These are phyloP conservation scores for Syzygium aqueum DNA, from an alignment of 345 rosid species.

Conservation along the genomic window DNA sequence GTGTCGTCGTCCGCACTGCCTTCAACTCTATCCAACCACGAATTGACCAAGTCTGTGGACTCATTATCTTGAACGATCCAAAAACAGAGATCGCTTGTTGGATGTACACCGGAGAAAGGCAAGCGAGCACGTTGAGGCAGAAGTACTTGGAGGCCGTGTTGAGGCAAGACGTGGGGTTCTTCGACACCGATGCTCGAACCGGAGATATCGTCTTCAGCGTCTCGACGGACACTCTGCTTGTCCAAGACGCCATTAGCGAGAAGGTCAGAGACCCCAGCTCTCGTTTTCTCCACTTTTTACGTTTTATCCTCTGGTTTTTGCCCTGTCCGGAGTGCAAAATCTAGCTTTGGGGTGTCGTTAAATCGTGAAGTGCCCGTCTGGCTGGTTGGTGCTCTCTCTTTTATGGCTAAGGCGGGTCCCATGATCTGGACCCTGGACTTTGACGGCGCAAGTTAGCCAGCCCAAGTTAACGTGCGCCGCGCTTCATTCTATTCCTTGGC, in stretches of 20 bases:
- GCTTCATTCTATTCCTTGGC: not conserved
- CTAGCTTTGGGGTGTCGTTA: slow-evolving; percentile 4
- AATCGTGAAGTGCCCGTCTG: not conserved
- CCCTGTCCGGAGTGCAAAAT: not conserved
- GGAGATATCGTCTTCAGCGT: slow-evolving; percentile 97
- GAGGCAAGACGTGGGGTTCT: slow-evolving; percentile 97
- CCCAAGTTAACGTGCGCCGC: not conserved
- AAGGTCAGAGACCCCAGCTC: slow-evolving; percentile 37
- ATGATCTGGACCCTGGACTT: slow-evolving; percentile 2
- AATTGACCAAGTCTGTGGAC: not conserved
- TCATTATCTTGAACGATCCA: not conserved
- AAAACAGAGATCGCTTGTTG: slow-evolving; percentile 88
- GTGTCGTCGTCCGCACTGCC: not conserved
- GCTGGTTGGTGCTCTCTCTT: slow-evolving; percentile 5
- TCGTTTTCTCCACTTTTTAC: not conserved
- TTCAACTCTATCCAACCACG: not conserved
- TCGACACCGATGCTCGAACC: slow-evolving; percentile 98
- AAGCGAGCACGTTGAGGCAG: slow-evolving; percentile 83
- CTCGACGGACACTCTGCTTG: slow-evolving; percentile 96
- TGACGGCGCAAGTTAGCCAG: slow-evolving; percentile 36
- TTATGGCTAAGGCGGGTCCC: slow-evolving; percentile 36
- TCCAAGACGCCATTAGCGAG: slow-evolving; percentile 99
- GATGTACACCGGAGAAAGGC: slow-evolving; percentile 99
- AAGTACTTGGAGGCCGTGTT: slow-evolving; percentile 91
- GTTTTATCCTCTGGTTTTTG: not conserved